Evolutionary conservation across 805 yeast genomes (phyloP).

Genomic region (Wickerhamiella spandovensis): DNA sequence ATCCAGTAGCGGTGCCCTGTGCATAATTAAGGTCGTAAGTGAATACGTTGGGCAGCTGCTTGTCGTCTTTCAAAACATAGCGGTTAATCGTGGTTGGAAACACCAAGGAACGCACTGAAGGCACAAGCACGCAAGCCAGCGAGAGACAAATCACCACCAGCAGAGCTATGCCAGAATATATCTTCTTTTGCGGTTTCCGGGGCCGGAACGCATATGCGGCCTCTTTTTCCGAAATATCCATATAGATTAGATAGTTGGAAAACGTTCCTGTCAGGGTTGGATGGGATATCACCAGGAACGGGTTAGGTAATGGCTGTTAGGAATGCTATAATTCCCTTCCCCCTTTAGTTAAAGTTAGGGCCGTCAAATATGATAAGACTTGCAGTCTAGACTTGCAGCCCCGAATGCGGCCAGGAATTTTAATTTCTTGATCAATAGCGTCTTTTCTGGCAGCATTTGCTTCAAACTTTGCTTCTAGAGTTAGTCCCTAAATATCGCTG

Average conservation of each 20-base stretch:
- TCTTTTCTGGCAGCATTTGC: too few species aligned
- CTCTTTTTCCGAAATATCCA: constrained; percentile 3
- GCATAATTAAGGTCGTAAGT: constrained; percentile 62
- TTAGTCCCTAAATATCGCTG: too few species aligned
- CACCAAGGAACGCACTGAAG: constrained; percentile 6
- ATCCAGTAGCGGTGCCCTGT: constrained; percentile 56
- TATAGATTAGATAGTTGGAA: neutral
- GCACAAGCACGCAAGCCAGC: constrained; percentile 7
- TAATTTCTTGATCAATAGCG: too few species aligned
- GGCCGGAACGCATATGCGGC: neutral
- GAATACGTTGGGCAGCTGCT: constrained; percentile 32
- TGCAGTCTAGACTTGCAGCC: too few species aligned
- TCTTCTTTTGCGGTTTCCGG: neutral
- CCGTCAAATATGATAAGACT: neutral
- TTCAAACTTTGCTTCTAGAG: too few species aligned
- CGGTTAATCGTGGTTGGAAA: constrained; percentile 3
- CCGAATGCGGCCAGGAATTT: too few species aligned
- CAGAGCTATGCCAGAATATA: constrained; percentile 1
- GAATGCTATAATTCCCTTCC: neutral
- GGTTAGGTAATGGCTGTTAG: neutral
- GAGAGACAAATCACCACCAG: constrained; percentile 3
- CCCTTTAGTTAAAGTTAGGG: neutral
- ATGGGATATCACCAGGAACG: neutral
- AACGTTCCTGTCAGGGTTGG: neutral
- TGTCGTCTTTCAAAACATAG: constrained; percentile 15